A percentile compares a stretch with the other conserved stretches of the same genome.
These are phyloP conservation scores for Bidens hawaiensis DNA, from an alignment of 140 eudicot genomes.

Conservation along the genomic window DNA sequence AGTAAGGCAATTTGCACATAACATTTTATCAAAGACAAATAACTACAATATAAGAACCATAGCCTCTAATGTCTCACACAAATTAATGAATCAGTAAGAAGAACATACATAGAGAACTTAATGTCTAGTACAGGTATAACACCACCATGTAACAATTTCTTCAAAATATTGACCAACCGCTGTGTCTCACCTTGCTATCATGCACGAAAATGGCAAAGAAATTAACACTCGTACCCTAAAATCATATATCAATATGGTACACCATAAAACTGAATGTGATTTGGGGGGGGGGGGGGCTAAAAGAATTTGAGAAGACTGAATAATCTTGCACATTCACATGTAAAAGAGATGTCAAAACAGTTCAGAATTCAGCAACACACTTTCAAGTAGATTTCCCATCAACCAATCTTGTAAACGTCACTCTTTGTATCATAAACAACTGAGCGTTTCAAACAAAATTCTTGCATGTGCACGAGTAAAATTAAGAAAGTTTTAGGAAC, in stretches of 20 bases:
- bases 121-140: slow-evolving; percentile 1
- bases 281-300: too few species aligned
- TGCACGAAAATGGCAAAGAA: neutral
- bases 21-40: neutral
- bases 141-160: neutral
- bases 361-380: slow-evolving; percentile 1
- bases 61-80: neutral
- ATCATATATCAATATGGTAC: slow-evolving; percentile 1
- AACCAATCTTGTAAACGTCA: neutral
- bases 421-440: neutral
- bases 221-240: neutral
- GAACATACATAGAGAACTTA: slow-evolving; percentile 9
- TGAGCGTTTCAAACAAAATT: neutral
- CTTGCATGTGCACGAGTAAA: neutral
- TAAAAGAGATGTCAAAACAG: neutral
- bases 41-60: neutral
- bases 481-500: slow-evolving; percentile 1
- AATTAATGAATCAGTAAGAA: slow-evolving; percentile 1
- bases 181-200: neutral
- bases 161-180: neutral
- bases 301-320: neutral
- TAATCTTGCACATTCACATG: neutral
- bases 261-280: neutral
- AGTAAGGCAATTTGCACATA: neutral
- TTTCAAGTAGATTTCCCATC: slow-evolving; percentile 12